Conservation (phyloP, 495 filamentous ascomycete genomes). For the Rhypophila decipiens region DNA sequence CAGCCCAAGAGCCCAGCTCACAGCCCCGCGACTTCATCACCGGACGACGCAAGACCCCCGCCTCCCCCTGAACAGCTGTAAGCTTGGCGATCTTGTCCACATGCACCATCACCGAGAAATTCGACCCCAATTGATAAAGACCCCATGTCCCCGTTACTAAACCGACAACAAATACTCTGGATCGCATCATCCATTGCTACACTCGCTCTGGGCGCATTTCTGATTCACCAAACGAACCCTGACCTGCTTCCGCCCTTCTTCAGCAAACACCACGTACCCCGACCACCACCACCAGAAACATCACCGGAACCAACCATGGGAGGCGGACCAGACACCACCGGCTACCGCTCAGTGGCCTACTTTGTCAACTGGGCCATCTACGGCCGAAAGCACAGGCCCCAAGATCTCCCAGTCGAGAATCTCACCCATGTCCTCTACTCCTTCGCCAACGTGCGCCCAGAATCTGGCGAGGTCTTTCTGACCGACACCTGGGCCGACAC, state of each 20-base stretch:
- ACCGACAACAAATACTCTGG: neutral
- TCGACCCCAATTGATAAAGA: no score
- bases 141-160: neutral
- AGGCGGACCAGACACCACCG: conserved; percentile 9
- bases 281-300: neutral
- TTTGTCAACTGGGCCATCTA: conserved; percentile 96
- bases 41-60: no score
- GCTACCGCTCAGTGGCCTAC: conserved; percentile 71
- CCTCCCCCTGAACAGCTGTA: no score
- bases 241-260: neutral
- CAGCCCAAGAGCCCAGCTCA: no score
- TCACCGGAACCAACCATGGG: neutral
- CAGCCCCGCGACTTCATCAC: no score
- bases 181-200: neutral
- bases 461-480: conserved; percentile 60
- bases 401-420: conserved; percentile 79
- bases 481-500: conserved; percentile 83
- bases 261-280: neutral
- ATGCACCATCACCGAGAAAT: no score
- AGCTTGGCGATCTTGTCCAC: no score
- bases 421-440: conserved; percentile 84
- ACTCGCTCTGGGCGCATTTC: neutral
- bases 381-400: conserved; percentile 75
- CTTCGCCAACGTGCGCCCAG: conserved; percentile 60
- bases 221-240: neutral